phyloP scores from a whole-genome alignment of 768 basidiomycete species.

The Termitomyces eurrhizus region DNA sequence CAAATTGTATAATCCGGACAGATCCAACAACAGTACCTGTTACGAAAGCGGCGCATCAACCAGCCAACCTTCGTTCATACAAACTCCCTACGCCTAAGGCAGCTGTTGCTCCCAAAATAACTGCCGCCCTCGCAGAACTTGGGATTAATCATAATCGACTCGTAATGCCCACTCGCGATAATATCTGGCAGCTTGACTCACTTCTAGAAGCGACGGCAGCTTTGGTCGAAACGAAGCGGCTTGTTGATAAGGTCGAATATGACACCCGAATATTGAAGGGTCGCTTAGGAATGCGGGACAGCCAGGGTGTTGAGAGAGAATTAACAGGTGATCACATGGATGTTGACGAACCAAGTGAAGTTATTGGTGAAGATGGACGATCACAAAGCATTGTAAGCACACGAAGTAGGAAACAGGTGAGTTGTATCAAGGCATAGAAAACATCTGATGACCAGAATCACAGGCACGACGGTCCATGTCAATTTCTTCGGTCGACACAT shows the following conservation, averaged over 20 bases:
- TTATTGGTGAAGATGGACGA: constrained; percentile 46
- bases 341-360: constrained; percentile 41
- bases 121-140: constrained; percentile 72
- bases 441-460: constrained; percentile 1
- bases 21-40: constrained; percentile 52
- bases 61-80: constrained; percentile 82
- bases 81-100: constrained; percentile 81
- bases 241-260: constrained; percentile 81
- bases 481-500: constrained; percentile 71
- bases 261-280: constrained; percentile 73
- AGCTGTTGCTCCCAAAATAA: constrained; percentile 69
- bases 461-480: constrained; percentile 67
- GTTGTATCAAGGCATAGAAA: constrained; percentile 19
- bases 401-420: constrained; percentile 58
- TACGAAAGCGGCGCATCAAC: constrained; percentile 74
- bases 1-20: constrained; percentile 70
- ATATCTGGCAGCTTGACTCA: constrained; percentile 67
- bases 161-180: constrained; percentile 92
- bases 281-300: constrained; percentile 51
- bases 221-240: constrained; percentile 86
- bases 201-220: constrained; percentile 68
- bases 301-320: constrained; percentile 34
- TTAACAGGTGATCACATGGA: constrained; percentile 41
- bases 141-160: constrained; percentile 69
- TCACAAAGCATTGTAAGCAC: constrained; percentile 64